Percentiles rank a stretch among this genome's conserved stretches.
Evolutionary conservation across 2,329 filamentous ascomycete species (phyloP).

Genomic region (Alternaria sp.): DNA sequence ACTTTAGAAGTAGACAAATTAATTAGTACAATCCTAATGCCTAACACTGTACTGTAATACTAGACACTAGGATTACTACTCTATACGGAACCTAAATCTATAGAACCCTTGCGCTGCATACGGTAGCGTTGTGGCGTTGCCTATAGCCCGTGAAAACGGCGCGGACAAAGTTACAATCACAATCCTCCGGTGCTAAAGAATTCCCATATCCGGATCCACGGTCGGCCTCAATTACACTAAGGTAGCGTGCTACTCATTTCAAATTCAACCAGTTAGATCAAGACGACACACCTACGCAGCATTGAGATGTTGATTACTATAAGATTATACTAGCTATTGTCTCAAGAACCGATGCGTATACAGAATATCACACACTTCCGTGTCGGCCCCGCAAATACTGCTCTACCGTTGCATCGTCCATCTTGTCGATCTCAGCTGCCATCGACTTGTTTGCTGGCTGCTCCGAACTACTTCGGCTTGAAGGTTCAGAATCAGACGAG

Average conservation of each 20-base stretch:
- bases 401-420: conserved; percentile 35
- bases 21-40: no score
- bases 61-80: background rate
- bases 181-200: background rate
- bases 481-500: conserved; percentile 8
- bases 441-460: conserved; percentile 9
- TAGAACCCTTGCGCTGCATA: background rate
- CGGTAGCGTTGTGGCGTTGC: background rate
- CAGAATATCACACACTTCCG: conserved; percentile 16
- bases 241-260: conserved; percentile 19
- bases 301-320: background rate
- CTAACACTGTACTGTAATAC: no score
- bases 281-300: background rate
- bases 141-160: background rate
- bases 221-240: background rate
- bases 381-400: conserved; percentile 23
- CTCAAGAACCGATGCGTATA: background rate
- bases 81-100: background rate
- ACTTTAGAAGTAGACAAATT: no score
- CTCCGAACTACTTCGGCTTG: conserved; percentile 2
- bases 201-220: background rate
- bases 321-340: background rate
- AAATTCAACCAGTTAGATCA: background rate
- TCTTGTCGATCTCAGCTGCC: conserved; percentile 29
- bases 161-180: background rate